Evolutionary conservation across 1,284 basidiomycete species (phyloP).

Genomic region (Sporisorium sorghi): DNA sequence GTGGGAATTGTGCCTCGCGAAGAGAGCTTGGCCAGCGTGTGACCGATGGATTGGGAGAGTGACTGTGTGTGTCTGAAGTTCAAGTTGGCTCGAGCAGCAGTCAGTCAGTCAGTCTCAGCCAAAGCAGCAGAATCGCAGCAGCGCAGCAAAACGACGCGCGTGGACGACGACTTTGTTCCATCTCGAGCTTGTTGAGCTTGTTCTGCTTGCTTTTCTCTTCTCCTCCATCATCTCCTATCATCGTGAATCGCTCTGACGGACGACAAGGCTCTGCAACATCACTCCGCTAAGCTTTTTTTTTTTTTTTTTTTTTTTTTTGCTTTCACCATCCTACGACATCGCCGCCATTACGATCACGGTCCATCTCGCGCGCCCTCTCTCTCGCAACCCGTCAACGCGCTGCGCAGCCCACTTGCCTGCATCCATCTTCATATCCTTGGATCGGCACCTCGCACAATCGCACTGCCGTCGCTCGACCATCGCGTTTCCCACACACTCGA

Average conservation of each 20-base stretch:
- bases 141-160: conserved; percentile 4
- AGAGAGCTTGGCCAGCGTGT: background rate
- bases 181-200: background rate
- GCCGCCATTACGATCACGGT: background rate
- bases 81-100: conserved; percentile 9
- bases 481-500: no score
- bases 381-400: background rate
- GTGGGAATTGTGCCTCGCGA: background rate
- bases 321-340: background rate
- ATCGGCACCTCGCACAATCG: conserved; percentile 9
- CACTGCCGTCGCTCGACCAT: no score
- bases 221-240: no score
- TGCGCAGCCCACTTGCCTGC: conserved; percentile 7
- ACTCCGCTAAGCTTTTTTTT: no score
- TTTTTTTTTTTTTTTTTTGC: background rate
- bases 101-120: no score
- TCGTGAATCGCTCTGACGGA: no score
- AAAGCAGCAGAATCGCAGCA: background rate
- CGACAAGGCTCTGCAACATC: no score
- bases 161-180: background rate
- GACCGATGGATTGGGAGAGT: background rate
- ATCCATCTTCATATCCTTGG: conserved; percentile 19
- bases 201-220: no score
- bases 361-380: background rate
- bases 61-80: background rate